phyloP scores from a whole-genome alignment of 805 yeast genomes.

The Wickerhamiella sergipiensis region DNA sequence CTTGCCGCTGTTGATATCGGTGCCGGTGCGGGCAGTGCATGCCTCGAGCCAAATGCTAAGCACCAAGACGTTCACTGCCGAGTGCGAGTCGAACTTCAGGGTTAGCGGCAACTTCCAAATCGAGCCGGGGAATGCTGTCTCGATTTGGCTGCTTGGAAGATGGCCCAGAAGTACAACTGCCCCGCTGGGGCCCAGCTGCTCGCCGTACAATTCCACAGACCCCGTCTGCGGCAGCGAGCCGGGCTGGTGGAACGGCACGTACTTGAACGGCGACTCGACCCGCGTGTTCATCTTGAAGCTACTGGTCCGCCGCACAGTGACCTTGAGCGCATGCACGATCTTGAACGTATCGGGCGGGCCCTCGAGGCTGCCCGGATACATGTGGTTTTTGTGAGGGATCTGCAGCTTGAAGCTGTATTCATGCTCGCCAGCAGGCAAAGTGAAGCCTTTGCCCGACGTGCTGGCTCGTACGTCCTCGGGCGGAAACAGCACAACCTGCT shows the following conservation, averaged over 20 bases:
- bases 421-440: slow-evolving; percentile 6
- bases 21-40: not conserved
- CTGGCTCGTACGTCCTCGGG: not conserved
- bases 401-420: slow-evolving; percentile 4
- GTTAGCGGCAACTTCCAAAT: not conserved
- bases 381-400: slow-evolving; percentile 2
- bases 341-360: not conserved
- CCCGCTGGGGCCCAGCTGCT: not conserved
- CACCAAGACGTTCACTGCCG: not conserved
- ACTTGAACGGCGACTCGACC: slow-evolving; percentile 3
- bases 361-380: slow-evolving; percentile 2
- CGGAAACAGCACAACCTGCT: slow-evolving; percentile 5
- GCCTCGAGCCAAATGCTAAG: not conserved
- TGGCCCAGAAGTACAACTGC: not conserved
- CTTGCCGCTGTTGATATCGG: not conserved
- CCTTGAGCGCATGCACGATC: slow-evolving; percentile 5
- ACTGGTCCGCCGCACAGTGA: slow-evolving; percentile 4
- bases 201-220: not conserved
- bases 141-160: not conserved
- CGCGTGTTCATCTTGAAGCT: slow-evolving; percentile 4
- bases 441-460: slow-evolving; percentile 4
- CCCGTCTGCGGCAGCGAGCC: not conserved
- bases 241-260: not conserved
- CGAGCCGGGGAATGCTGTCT: not conserved
- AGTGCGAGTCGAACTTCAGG: not conserved